phyloP scores from a whole-genome alignment of 164 flowering plant species.

The Paratinospora sagittata region DNA sequence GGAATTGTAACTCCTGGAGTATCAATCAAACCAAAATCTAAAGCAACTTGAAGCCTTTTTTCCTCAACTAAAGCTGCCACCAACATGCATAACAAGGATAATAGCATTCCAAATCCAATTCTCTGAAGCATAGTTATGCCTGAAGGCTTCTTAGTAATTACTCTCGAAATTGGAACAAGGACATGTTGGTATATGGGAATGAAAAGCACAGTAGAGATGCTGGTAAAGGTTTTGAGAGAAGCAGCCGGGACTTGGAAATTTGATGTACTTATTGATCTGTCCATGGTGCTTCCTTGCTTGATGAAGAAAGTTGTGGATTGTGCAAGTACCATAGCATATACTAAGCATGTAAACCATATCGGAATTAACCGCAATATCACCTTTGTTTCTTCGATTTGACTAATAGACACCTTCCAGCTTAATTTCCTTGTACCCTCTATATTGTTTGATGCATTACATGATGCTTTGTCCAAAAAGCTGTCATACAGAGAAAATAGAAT shows the following conservation, averaged over 20 bases:
- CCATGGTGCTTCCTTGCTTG: slow-evolving; percentile 36
- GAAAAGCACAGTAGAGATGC: slow-evolving; percentile 19
- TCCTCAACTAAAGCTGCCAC: slow-evolving; percentile 28
- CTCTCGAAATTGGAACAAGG: slow-evolving; percentile 23
- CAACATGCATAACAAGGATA: slow-evolving; percentile 23
- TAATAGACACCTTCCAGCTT: slow-evolving; percentile 12
- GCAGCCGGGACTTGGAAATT: slow-evolving; percentile 25
- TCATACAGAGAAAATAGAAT: background rate
- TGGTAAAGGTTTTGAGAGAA: slow-evolving; percentile 20
- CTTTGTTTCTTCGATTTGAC: slow-evolving; percentile 29
- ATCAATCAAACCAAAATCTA: slow-evolving; percentile 15
- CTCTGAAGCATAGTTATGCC: slow-evolving; percentile 34
- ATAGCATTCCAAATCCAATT: slow-evolving; percentile 28
- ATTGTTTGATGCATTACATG: background rate
- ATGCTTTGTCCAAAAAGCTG: slow-evolving; percentile 22
- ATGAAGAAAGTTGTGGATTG: slow-evolving; percentile 32
- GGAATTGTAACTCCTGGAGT: slow-evolving; percentile 12
- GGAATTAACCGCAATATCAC: slow-evolving; percentile 18
- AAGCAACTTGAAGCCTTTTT: slow-evolving; percentile 15
- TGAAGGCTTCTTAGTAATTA: slow-evolving; percentile 14
- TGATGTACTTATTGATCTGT: slow-evolving; percentile 20
- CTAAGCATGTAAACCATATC: slow-evolving; percentile 24
- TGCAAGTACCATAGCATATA: slow-evolving; percentile 26
- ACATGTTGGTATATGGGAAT: slow-evolving; percentile 27
- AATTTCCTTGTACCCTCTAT: slow-evolving; percentile 5